phyloP scores from a whole-genome alignment of 129 eudicot species.

The Solidago caesia region DNA sequence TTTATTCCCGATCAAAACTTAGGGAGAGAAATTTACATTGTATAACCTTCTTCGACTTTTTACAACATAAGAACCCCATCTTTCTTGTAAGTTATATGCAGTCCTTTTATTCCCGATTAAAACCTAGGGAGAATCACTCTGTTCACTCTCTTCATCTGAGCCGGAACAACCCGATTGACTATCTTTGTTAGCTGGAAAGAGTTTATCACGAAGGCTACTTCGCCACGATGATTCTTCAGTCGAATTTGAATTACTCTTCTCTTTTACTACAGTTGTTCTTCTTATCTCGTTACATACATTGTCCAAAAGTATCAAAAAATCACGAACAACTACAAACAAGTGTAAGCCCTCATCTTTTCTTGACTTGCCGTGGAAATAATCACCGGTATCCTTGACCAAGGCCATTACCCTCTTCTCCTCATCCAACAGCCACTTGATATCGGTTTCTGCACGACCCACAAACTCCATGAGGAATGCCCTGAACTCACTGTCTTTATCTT shows the following conservation, averaged over 20 bases:
- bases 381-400: slow-evolving; percentile 65
- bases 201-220: not conserved
- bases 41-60: slow-evolving; percentile 11
- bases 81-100: slow-evolving; percentile 14
- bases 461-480: slow-evolving; percentile 32
- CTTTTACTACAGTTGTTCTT: slow-evolving; percentile 29
- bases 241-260: slow-evolving; percentile 26
- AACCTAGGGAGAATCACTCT: slow-evolving; percentile 15
- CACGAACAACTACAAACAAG: slow-evolving; percentile 68
- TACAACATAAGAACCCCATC: slow-evolving; percentile 10
- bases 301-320: slow-evolving; percentile 69
- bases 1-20: slow-evolving; percentile 16
- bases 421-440: slow-evolving; percentile 48
- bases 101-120: slow-evolving; percentile 18
- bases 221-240: slow-evolving; percentile 6
- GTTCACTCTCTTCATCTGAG: slow-evolving; percentile 35
- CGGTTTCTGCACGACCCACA: slow-evolving; percentile 49
- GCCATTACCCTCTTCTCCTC: slow-evolving; percentile 68
- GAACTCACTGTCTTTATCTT: slow-evolving; percentile 38
- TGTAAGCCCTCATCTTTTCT: slow-evolving; percentile 71
- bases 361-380: slow-evolving; percentile 83
- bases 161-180: slow-evolving; percentile 30
- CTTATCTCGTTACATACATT: slow-evolving; percentile 53
- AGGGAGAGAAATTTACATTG: slow-evolving; percentile 1
- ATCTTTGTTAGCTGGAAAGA: slow-evolving; percentile 27